A percentile compares a stretch with the other conserved stretches of the same genome.
phyloP scores from a whole-genome alignment of 1,284 basidiomycete genomes.

The Cryptococcus sp. region DNA sequence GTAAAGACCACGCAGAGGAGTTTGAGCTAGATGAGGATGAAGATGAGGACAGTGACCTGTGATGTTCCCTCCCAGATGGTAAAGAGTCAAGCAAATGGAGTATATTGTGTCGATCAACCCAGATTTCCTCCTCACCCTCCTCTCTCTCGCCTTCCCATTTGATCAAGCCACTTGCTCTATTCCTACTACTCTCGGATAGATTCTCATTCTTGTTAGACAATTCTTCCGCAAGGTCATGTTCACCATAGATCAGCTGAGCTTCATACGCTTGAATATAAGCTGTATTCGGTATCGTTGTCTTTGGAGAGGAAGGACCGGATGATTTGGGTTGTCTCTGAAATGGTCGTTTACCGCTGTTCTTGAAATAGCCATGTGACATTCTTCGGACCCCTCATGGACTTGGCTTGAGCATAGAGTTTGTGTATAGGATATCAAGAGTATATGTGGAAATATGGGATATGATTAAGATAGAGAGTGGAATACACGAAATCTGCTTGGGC shows the following conservation, averaged over 20 bases:
- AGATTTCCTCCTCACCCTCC: conserved; percentile 10
- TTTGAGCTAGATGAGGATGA: conserved; percentile 14
- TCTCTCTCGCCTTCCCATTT: conserved; percentile 15
- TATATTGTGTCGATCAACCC: conserved; percentile 61
- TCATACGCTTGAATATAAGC: conserved; percentile 39
- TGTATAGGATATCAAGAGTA: too few species aligned
- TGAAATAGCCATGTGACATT: too few species aligned
- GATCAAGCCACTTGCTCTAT: conserved; percentile 16
- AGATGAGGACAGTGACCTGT: conserved; percentile 10
- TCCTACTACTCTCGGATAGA: conserved; percentile 1
- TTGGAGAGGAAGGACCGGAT: too few species aligned
- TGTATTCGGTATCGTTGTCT: conserved; percentile 5
- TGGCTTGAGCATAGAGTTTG: too few species aligned
- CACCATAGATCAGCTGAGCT: conserved; percentile 29
- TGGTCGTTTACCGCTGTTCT: too few species aligned
- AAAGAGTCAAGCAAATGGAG: conserved; percentile 61
- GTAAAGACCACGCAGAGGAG: conserved; percentile 68
- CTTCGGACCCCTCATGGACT: too few species aligned
- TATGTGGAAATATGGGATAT: too few species aligned
- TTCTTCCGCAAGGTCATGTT: conserved; percentile 8
- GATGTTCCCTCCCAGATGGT: conserved; percentile 1
- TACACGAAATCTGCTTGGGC: too few species aligned
- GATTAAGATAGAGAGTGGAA: too few species aligned
- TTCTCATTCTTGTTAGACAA: neutral
- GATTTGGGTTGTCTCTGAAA: too few species aligned